Conservation (phyloP, 176 grass and related monocot species). For the Cenchrus fungigraminus region DNA sequence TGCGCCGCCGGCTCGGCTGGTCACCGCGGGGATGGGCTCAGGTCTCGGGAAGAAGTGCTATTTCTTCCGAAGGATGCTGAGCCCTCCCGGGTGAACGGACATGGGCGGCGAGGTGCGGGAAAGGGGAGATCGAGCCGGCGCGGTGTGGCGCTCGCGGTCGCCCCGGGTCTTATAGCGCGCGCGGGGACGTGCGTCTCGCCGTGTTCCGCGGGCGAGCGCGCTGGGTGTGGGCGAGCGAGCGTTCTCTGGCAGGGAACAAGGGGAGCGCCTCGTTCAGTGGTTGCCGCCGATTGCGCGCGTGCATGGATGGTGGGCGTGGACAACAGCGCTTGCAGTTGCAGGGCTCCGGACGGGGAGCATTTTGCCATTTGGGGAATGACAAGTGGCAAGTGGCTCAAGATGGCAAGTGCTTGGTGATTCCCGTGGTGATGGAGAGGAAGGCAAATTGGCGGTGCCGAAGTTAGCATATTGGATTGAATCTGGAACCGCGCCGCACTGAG, state of each 20-base stretch:
- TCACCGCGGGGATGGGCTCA: constrained; percentile 2
- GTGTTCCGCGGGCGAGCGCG: background rate
- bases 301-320: no score
- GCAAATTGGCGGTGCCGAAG: no score
- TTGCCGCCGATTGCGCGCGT: no score
- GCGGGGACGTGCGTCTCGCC: background rate
- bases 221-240: background rate
- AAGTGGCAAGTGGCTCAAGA: no score
- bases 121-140: background rate
- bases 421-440: no score
- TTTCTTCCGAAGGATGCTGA: constrained; percentile 20
- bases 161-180: background rate
- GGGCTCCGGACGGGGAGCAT: no score
- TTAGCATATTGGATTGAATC: no score
- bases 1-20: constrained; percentile 12
- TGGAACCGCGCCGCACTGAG: no score
- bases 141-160: background rate
- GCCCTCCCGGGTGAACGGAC: constrained; percentile 16
- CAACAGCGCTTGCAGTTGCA: no score
- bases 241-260: background rate
- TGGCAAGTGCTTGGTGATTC: no score
- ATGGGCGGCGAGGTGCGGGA: background rate
- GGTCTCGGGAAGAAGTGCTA: background rate
- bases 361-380: no score
- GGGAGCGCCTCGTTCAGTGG: no score